Percentiles rank a stretch among this genome's conserved stretches.
These are phyloP conservation scores for Babesia sp. DNA, from an alignment of 169 alveolate genomes.

Conservation along the genomic window DNA sequence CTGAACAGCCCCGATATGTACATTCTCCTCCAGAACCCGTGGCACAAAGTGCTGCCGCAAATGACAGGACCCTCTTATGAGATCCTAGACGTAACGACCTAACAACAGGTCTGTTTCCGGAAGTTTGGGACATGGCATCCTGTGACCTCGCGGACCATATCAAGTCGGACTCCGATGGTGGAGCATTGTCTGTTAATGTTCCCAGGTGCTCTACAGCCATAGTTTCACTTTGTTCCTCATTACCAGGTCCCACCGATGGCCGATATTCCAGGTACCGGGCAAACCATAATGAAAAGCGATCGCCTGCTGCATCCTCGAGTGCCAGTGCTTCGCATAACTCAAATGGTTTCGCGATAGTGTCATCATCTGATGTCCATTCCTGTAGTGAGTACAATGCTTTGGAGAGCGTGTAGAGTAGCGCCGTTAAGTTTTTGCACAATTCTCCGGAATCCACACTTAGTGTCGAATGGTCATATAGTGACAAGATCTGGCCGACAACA, in stretches of 20 bases:
- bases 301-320: slow-evolving; percentile 6
- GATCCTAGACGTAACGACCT: slow-evolving; percentile 3
- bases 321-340: neutral
- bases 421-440: slow-evolving; percentile 46
- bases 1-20: neutral
- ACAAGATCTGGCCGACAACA: slow-evolving; percentile 46
- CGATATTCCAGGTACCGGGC: neutral
- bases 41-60: slow-evolving; percentile 3
- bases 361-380: neutral
- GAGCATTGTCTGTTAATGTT: neutral
- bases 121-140: neutral
- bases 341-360: neutral
- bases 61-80: neutral
- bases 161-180: neutral
- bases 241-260: slow-evolving; percentile 1
- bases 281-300: slow-evolving; percentile 14
- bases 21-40: neutral
- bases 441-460: slow-evolving; percentile 43
- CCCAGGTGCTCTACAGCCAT: slow-evolving; percentile 1
- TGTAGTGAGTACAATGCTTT: slow-evolving; percentile 23
- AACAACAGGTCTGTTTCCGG: slow-evolving; percentile 18
- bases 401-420: slow-evolving; percentile 46
- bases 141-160: slow-evolving; percentile 15
- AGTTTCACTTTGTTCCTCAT: neutral
- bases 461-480: slow-evolving; percentile 32